A percentile compares a stretch with the other conserved stretches of the same genome.
Conservation (phyloP, 345 rosid species). For the Ceriops decandra region DNA sequence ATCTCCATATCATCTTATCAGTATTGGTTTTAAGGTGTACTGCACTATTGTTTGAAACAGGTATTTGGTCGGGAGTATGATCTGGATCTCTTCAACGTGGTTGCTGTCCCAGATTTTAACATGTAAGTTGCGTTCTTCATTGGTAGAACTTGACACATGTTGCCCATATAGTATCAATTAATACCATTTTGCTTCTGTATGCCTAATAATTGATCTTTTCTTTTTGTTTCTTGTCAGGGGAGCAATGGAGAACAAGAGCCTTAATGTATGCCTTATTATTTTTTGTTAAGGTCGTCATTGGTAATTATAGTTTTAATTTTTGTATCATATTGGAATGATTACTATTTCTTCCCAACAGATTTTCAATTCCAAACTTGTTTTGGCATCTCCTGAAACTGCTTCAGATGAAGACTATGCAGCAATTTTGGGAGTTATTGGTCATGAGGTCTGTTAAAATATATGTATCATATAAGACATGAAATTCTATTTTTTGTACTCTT, state of each 20-base stretch:
- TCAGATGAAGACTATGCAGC: constrained; percentile 94
- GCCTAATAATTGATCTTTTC: not conserved
- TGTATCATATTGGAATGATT: constrained; percentile 11
- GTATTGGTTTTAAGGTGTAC: constrained; percentile 12
- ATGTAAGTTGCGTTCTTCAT: constrained; percentile 53
- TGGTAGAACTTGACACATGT: not conserved
- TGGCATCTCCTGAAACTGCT: constrained; percentile 99
- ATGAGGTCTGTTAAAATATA: constrained; percentile 60
- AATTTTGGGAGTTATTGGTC: constrained; percentile 95
- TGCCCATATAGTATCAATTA: constrained; percentile 4
- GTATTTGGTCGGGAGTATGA: constrained; percentile 98
- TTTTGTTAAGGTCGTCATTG: not conserved
- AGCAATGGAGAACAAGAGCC: constrained; percentile 99
- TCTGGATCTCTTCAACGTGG: constrained; percentile 97
- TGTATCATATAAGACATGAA: not conserved
- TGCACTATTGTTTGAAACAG: constrained; percentile 32
- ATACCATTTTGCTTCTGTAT: not conserved
- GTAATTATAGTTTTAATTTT: not conserved
- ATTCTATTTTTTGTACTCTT: not conserved
- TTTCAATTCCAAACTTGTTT: constrained; percentile 92
- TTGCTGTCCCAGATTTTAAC: constrained; percentile 96
- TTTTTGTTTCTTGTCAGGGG: constrained; percentile 58
- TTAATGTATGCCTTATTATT: constrained; percentile 55
- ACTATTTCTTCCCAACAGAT: constrained; percentile 45
- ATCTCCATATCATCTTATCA: constrained; percentile 5